Evolutionary conservation across 139 green algal genomes (phyloP).

Genomic region (Volvox africanus): DNA sequence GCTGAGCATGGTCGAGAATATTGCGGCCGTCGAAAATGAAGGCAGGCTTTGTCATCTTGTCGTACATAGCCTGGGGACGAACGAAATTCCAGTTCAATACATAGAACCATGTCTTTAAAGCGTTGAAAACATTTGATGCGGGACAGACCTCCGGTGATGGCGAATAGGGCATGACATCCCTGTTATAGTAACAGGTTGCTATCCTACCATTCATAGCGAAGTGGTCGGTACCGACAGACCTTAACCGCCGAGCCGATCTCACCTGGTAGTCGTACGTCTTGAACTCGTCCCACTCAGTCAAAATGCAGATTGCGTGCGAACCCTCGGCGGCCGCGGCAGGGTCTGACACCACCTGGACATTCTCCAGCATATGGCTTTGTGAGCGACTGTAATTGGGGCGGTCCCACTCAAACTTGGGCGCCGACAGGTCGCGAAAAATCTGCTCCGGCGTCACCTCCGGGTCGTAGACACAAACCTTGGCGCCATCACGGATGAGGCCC

Average conservation of each 20-base stretch:
- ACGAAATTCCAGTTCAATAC: too few species aligned
- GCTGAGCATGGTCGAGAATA: constrained; percentile 91
- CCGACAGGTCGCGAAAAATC: constrained; percentile 88
- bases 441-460: constrained; percentile 88
- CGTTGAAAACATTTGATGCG: too few species aligned
- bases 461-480: constrained; percentile 90
- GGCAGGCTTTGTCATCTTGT: constrained; percentile 96
- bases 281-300: constrained; percentile 99
- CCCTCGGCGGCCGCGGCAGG: constrained; percentile 79
- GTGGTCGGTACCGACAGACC: too few species aligned
- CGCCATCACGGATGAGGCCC: constrained; percentile 82
- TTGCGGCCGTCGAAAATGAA: constrained; percentile 99
- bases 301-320: constrained; percentile 90
- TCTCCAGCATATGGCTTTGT: constrained; percentile 67
- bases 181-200: too few species aligned
- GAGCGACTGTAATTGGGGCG: constrained; percentile 77
- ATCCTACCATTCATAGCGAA: too few species aligned
- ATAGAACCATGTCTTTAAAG: too few species aligned
- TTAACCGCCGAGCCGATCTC: not conserved
- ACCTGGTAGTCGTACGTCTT: constrained; percentile 85
- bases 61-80: constrained; percentile 71
- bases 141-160: too few species aligned
- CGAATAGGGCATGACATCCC: too few species aligned
- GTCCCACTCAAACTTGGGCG: constrained; percentile 95
- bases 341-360: constrained; percentile 65